These are phyloP conservation scores for Phytophthora idaei DNA, from an alignment of 352 stramenopile species.

Conservation along the genomic window DNA sequence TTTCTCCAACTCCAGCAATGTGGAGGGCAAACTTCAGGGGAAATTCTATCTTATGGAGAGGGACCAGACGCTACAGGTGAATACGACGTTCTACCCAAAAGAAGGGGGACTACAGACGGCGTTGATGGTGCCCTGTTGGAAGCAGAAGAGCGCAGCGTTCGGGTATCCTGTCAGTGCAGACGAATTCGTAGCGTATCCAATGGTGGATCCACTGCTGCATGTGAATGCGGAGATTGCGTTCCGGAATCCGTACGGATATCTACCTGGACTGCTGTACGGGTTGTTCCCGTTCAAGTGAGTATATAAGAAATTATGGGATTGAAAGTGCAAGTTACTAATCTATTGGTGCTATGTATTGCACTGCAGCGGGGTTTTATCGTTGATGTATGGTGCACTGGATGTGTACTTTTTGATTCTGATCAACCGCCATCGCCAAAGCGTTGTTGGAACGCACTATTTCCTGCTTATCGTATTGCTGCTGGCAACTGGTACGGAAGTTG, in stretches of 20 bases:
- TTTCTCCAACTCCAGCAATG: slow-evolving; percentile 57
- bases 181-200: slow-evolving; percentile 72
- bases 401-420: slow-evolving; percentile 76
- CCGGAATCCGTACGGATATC: slow-evolving; percentile 82
- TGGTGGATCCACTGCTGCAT: slow-evolving; percentile 70
- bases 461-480: slow-evolving; percentile 81
- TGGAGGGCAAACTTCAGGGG: slow-evolving; percentile 52
- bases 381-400: slow-evolving; percentile 76
- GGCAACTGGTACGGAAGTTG: slow-evolving; percentile 51
- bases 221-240: slow-evolving; percentile 74
- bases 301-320: slow-evolving; percentile 2
- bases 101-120: slow-evolving; percentile 67
- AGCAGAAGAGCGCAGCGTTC: slow-evolving; percentile 81
- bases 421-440: slow-evolving; percentile 66
- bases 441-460: slow-evolving; percentile 86
- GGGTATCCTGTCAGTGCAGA: slow-evolving; percentile 79
- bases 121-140: slow-evolving; percentile 79
- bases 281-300: slow-evolving; percentile 87
- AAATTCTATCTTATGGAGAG: slow-evolving; percentile 57
- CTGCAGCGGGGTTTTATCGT: slow-evolving; percentile 63
- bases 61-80: slow-evolving; percentile 48
- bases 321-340: slow-evolving; percentile 6
- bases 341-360: slow-evolving; percentile 18
- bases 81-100: slow-evolving; percentile 55
- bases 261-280: slow-evolving; percentile 80